Evolutionary conservation across 1,284 basidiomycete genomes (phyloP).

Genomic region (Puccinia triticina): DNA sequence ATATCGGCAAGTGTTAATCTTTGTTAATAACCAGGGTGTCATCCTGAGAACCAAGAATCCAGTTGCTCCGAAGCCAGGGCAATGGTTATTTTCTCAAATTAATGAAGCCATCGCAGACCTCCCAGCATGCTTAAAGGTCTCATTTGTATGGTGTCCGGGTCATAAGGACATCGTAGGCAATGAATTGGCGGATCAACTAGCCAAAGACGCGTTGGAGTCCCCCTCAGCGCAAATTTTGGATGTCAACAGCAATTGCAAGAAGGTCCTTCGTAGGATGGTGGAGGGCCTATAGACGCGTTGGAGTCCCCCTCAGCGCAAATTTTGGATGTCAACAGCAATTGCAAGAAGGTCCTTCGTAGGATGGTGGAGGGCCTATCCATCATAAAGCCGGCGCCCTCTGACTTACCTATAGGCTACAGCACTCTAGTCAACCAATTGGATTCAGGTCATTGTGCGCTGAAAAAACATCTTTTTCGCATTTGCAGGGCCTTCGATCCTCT

Average conservation of each 20-base stretch:
- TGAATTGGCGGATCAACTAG: background rate
- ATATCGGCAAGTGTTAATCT: no score
- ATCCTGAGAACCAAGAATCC: background rate
- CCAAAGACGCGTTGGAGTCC: no score
- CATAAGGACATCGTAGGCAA: background rate
- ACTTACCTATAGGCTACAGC: background rate
- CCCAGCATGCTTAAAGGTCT: background rate
- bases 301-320: no score
- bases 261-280: no score
- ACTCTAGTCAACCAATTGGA: background rate
- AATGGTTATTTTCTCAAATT: background rate
- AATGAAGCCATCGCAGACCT: background rate
- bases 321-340: no score
- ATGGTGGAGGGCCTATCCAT: no score
- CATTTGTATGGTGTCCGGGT: constrained; percentile 13
- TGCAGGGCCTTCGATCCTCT: background rate
- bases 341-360: no score
- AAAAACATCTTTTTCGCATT: background rate
- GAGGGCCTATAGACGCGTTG: no score
- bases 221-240: no score
- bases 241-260: no score
- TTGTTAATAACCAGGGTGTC: background rate
- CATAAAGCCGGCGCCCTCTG: no score
- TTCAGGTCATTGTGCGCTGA: background rate
- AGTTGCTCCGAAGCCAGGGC: background rate